Conservation (phyloP, 176 grass and related monocot genomes). For the Oryza glumipatula region DNA sequence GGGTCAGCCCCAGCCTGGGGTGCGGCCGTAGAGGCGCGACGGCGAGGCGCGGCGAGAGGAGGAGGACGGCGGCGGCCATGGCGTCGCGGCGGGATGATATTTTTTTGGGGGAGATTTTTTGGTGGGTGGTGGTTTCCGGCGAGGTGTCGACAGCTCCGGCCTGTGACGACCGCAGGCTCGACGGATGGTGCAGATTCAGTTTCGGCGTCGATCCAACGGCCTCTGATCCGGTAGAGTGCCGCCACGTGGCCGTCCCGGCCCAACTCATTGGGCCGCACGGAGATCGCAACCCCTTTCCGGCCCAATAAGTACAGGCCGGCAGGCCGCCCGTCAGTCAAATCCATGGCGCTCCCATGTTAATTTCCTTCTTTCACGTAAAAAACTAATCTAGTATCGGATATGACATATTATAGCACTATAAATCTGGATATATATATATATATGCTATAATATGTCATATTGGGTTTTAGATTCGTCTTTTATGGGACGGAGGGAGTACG, state of each 20-base stretch:
- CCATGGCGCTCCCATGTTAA: too few species aligned
- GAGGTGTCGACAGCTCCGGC: background rate
- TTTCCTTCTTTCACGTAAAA: too few species aligned
- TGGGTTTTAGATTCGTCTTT: too few species aligned
- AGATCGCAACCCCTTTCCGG: too few species aligned
- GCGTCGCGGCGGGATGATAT: background rate
- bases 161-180: background rate
- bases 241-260: background rate
- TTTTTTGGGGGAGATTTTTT: background rate
- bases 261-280: too few species aligned
- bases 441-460: too few species aligned
- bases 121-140: background rate
- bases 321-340: too few species aligned
- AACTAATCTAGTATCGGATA: too few species aligned
- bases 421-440: too few species aligned
- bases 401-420: too few species aligned
- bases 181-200: background rate
- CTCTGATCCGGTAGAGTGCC: background rate
- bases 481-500: too few species aligned
- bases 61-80: background rate
- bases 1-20: background rate
- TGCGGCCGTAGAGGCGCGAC: background rate
- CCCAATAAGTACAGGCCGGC: too few species aligned
- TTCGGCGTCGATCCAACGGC: background rate
- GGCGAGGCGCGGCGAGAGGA: slow-evolving; percentile 9